Conservation (phyloP, 2,329 filamentous ascomycete species). For the Eutypa lata region DNA sequence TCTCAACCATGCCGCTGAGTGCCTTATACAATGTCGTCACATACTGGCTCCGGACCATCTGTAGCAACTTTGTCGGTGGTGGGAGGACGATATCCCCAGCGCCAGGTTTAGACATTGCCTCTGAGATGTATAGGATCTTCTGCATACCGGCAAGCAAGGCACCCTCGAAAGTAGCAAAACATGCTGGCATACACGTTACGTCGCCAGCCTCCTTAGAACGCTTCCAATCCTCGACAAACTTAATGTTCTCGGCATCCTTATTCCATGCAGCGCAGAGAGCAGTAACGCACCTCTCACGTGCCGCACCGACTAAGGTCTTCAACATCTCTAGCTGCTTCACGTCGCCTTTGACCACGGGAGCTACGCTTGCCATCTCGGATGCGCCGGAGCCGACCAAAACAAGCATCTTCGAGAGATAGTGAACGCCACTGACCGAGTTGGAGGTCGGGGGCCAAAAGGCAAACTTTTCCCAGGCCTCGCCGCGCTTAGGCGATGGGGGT, state of each 20-base stretch:
- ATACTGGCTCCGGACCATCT: slow-evolving; percentile 89
- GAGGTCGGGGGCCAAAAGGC: slow-evolving; percentile 95
- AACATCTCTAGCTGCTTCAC: slow-evolving; percentile 66
- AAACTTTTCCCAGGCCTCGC: slow-evolving; percentile 87
- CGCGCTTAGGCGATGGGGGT: slow-evolving; percentile 70
- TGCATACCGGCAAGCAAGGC: slow-evolving; percentile 83
- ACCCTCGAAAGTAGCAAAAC: slow-evolving; percentile 82
- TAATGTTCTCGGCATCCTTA: slow-evolving; percentile 87
- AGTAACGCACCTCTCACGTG: slow-evolving; percentile 80
- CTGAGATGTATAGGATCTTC: slow-evolving; percentile 89
- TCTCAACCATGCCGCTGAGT: slow-evolving; percentile 93
- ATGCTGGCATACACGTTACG: slow-evolving; percentile 84
- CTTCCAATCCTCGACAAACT: slow-evolving; percentile 91
- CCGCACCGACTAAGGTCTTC: slow-evolving; percentile 69
- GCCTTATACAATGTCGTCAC: slow-evolving; percentile 92
- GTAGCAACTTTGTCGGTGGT: slow-evolving; percentile 80
- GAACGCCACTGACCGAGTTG: slow-evolving; percentile 87
- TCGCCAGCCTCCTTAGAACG: slow-evolving; percentile 77
- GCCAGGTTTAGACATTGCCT: slow-evolving; percentile 73
- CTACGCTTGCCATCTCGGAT: slow-evolving; percentile 77
- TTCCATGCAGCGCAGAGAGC: slow-evolving; percentile 91
- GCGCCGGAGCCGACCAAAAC: slow-evolving; percentile 81
- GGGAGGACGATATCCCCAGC: slow-evolving; percentile 76
- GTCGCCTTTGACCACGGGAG: slow-evolving; percentile 57
- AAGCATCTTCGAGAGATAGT: slow-evolving; percentile 82